Evolutionary conservation across 345 rosid genomes (phyloP), one percentile per base, ranked within the genome.

Genomic region (Acer campestre): DNA sequence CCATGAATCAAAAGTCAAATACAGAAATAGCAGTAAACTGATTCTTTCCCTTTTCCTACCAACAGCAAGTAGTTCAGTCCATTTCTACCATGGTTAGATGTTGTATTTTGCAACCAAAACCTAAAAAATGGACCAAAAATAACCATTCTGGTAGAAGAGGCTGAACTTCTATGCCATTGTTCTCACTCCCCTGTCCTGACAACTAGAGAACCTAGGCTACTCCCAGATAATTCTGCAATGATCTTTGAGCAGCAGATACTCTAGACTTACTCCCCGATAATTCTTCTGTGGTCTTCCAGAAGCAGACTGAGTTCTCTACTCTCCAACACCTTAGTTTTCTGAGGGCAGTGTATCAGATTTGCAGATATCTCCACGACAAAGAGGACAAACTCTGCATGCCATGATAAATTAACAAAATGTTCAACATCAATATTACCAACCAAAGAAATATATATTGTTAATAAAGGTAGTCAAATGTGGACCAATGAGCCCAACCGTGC

Each of bases 321-420:
- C 31, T 20, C 64, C 22, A 4, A 27, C 18, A 18, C 16, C 58
- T 86, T 82, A 91, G 71, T 79, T 80, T 59, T 81, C 90, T 11
- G 74, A 78, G 31, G 85, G 68, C 75, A 83, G 79, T 46, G 82
- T 62, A 75, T 84, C 92, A 12, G 89, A 81, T 78, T 85, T 87
- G 85, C 99, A 96, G 44, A 96, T 88, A 84, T 96, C 95, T 20
- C 98, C 98, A 0, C 98, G 97, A 81, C 99, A 96, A 61, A 96
- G 90, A 27, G 97, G 99, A 77, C 99, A 96, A 53, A 96, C 98
- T 89, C 99, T 96, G 91, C 78, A 68, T 63, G 63, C 68, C 81
- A 80, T 23, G 6, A 59, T 10, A 75, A 62, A 63, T 77, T 51
- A 74, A 70, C 8, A 49, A 42, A 68, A n/a, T 35, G 31, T 70